phyloP scores from a whole-genome alignment of 305 asterid species.

The Salvia sclarea region DNA sequence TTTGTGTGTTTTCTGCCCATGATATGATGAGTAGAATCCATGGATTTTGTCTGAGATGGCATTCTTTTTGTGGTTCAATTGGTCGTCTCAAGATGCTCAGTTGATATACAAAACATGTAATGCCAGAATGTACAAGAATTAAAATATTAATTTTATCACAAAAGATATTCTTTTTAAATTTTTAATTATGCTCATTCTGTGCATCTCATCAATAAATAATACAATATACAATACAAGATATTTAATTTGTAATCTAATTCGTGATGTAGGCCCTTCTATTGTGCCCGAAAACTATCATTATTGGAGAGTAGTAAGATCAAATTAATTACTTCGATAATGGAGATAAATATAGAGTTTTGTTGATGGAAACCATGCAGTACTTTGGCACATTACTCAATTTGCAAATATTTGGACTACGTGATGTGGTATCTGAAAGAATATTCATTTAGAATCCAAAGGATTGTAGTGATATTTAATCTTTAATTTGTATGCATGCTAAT shows the following conservation, averaged over 20 bases:
- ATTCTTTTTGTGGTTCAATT: not conserved
- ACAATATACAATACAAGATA: no score
- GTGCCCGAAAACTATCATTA: not conserved
- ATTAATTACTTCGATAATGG: not conserved
- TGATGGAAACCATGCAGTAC: not conserved
- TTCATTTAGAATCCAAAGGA: conserved; percentile 2
- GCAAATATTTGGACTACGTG: not conserved
- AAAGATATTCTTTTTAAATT: no score
- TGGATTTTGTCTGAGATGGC: not conserved
- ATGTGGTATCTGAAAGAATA: not conserved
- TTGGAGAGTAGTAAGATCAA: not conserved
- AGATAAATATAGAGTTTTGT: not conserved
- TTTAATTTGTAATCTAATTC: no score
- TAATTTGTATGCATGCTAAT: no score
- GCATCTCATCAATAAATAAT: no score
- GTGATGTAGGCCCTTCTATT: not conserved
- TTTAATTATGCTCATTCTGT: no score
- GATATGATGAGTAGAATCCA: conserved; percentile 1
- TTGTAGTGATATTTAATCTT: not conserved
- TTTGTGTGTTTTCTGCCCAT: not conserved
- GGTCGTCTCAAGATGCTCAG: no score
- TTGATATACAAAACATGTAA: not conserved
- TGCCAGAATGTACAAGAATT: not conserved
- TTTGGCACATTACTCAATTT: not conserved
- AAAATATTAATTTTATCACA: no score